Evolutionary conservation across 441 rosid genomes (phyloP).

Genomic region (Manihot esculenta): DNA sequence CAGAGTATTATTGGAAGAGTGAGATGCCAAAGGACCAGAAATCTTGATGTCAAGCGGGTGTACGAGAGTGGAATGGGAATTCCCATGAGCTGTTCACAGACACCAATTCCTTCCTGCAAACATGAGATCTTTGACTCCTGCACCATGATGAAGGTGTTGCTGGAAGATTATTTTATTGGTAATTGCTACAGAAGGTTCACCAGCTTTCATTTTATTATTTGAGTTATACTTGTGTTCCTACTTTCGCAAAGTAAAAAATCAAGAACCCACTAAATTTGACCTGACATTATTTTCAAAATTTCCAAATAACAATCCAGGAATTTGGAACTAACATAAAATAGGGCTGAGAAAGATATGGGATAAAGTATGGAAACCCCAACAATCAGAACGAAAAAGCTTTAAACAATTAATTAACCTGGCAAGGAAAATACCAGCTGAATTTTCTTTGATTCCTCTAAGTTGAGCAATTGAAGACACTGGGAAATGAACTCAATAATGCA

Average conservation of each 20-base stretch:
- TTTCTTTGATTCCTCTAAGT: slow-evolving; percentile 70
- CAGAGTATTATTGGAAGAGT: slow-evolving; percentile 90
- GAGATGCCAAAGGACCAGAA: slow-evolving; percentile 92
- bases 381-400: not conserved
- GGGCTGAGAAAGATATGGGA: not conserved
- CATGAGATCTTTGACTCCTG: slow-evolving; percentile 75
- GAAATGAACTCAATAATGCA: slow-evolving; percentile 85
- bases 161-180: not conserved
- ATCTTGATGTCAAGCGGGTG: slow-evolving; percentile 91
- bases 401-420: not conserved
- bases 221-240: not conserved
- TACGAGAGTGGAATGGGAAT: slow-evolving; percentile 87
- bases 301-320: not conserved
- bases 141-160: slow-evolving; percentile 12
- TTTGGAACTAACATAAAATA: not conserved
- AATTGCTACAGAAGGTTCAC: not conserved
- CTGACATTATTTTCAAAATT: not conserved
- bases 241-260: not conserved
- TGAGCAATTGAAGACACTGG: slow-evolving; percentile 59
- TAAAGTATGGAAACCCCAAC: not conserved
- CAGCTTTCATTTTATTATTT: not conserved
- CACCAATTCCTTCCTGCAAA: slow-evolving; percentile 81
- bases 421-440: slow-evolving; percentile 52
- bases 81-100: slow-evolving; percentile 80
- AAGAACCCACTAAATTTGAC: not conserved